Base-by-base conservation (phyloP, 1,284 basidiomycete genomes). In the Trichosporon asahii region DNA sequence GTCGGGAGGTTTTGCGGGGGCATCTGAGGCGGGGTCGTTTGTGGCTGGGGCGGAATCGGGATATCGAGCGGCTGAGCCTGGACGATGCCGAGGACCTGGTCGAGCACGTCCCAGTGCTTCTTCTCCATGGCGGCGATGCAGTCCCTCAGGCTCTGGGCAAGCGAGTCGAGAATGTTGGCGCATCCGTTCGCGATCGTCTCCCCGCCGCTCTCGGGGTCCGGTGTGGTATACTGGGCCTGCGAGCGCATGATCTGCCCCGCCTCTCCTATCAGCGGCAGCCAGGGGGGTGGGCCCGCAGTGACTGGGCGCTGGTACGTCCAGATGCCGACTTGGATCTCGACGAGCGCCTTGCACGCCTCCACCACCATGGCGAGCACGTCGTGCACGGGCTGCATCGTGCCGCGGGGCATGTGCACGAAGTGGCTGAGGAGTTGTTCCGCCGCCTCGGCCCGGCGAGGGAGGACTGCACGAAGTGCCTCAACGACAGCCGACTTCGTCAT, bases 91-190 rank as follows among this genome's bases (percentile, higher is more conserved):
- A 61, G 29, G 15, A 61, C 57, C 29, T 61, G 27, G 18, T 61
- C 57, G 18, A 61, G 57, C 4, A 61, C 57, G 29, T 61, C 27
- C 57, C 57, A 61, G 18, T 61, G 57, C 29, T 61, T 31, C 57
- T 61, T 61, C 27, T 61, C 57, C 57, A 61, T 61, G 7, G 57
- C 57, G 9, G 57, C 57, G 18, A 61, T 61, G 57, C 80, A 78
- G 8, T 76, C 74, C 15, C 76, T 71, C 1, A 79, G 75, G 2
- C 76, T 73, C 49, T 78, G 70, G 2, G 75, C 69, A 77, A 81
- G 80, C 15, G 77, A 78, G 11, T 77, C 78, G 8, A 81, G 67
- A n/a, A 82, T 68, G 72, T 79, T 81, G 37, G 75, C 76, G 68
- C 79, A 79, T 14, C 78, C 78, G 71, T 76, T 79, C 8, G 77